Base-by-base conservation (phyloP, 805 yeast genomes). In the Sungouiella thailandica region DNA sequence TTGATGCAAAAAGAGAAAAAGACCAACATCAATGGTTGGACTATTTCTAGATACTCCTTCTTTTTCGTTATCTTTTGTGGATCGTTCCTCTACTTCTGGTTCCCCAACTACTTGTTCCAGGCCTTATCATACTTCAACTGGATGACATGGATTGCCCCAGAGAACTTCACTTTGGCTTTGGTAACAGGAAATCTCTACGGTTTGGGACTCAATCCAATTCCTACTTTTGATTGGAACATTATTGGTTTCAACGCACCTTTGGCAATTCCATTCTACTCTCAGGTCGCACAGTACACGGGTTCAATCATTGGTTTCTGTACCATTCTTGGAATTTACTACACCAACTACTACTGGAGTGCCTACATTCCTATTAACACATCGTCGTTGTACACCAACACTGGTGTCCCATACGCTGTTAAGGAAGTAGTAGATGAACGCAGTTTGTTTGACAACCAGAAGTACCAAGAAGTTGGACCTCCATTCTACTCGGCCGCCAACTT, bases 91-190 rank as follows among this genome's bases (percentile, higher is more conserved):
- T 70, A 60, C 46, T 63, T 56, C 44, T 71, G 76, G 76, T 15
- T 71, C 15, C 76, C 76, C 22, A 47, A 62, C 34, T 70, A 63
- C 40, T 26, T 69, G 7, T 67, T 70, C 44, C 39, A 46, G 11
- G 72, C 71, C 3, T 47, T 71, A 8, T 65, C 69, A 5, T 47
- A 56, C 3, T 70, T 70, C 54, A 65, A 67, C 44, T 78, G 83
- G 83, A 63, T 73, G 44, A 65, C 74, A 3, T 77, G 82, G 81
- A 76, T 76, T 29, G 53, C 57, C 4, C 81, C 80, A 10, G 39
- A 65, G 24, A 74, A 72, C 48, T 58, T 66, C 37, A 65, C 67
- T 43, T 51, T 76, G 34, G 73, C 74, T 11, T 47, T 53, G 6
- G 52, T 76, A n/a, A 70, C 78, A 9, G 81, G 83, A 17, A 49